A percentile compares a stretch with the other conserved stretches of the same genome.
phyloP scores from a whole-genome alignment of 2,329 filamentous ascomycete genomes.

The Botrytis aclada region DNA sequence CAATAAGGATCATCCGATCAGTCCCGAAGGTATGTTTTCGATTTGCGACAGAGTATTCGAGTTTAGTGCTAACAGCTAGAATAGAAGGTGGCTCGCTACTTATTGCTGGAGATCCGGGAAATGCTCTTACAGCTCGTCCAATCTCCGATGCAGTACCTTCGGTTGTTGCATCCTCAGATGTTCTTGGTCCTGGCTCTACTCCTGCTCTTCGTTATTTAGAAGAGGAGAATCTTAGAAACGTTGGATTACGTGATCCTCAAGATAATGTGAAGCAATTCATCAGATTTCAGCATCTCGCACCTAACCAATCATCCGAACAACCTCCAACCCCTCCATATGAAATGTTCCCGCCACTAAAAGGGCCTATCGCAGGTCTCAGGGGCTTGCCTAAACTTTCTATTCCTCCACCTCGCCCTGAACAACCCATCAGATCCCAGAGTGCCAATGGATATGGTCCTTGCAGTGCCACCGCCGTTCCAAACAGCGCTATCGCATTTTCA shows the following conservation, averaged over 20 bases:
- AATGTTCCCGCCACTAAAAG: constrained; percentile 47
- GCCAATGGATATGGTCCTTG: constrained; percentile 25
- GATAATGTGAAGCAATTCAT: constrained; percentile 93
- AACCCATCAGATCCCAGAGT: constrained; percentile 35
- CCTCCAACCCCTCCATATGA: constrained; percentile 69
- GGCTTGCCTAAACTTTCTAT: constrained; percentile 62
- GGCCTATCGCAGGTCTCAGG: constrained; percentile 54
- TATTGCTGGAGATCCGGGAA: constrained; percentile 75
- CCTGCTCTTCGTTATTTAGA: constrained; percentile 68
- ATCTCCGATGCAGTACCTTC: constrained; percentile 76
- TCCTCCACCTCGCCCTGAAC: constrained; percentile 41
- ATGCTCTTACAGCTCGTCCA: constrained; percentile 66
- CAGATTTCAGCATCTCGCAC: constrained; percentile 70
- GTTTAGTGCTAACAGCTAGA: neutral
- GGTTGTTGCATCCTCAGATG: constrained; percentile 85
- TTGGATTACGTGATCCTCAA: constrained; percentile 76
- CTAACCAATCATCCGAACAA: constrained; percentile 49
- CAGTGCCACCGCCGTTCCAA: constrained; percentile 20
- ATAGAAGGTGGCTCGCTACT: constrained; percentile 62
- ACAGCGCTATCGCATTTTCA: constrained; percentile 39
- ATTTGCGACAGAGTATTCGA: neutral
- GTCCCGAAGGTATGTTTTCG: constrained; percentile 36
- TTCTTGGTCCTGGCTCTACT: constrained; percentile 68
- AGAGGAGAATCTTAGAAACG: constrained; percentile 65
- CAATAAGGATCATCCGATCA: constrained; percentile 70